A percentile compares a stretch with the other conserved stretches of the same genome.
These are phyloP conservation scores for Shiraia sp. DNA, from an alignment of 2,329 filamentous ascomycete genomes.

Conservation along the genomic window DNA sequence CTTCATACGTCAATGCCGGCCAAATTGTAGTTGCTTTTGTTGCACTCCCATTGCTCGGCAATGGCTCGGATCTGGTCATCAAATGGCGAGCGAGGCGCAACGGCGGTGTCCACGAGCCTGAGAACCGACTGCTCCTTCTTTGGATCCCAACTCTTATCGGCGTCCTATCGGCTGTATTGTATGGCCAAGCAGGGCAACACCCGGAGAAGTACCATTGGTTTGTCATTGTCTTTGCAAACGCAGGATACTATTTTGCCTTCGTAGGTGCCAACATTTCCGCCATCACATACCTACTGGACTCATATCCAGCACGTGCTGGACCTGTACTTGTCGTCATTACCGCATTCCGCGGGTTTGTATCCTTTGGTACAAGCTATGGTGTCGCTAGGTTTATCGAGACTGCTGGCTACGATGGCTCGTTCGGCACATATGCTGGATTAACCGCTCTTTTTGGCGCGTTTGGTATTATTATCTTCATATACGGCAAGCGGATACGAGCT, in stretches of 20 bases:
- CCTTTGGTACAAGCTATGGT: constrained; percentile 50
- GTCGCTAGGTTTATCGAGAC: constrained; percentile 39
- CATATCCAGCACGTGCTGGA: constrained; percentile 49
- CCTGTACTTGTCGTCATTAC: constrained; percentile 53
- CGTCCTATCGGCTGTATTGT: constrained; percentile 21
- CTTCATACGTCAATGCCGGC: constrained; percentile 24
- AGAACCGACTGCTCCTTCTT: constrained; percentile 46
- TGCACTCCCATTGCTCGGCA: constrained; percentile 27
- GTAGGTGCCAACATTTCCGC: constrained; percentile 51
- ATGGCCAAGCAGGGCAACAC: constrained; percentile 31
- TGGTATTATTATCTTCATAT: constrained; percentile 35
- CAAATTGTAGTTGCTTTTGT: constrained; percentile 40
- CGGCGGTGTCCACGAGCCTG: constrained; percentile 43
- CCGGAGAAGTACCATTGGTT: constrained; percentile 45
- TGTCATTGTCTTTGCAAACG: constrained; percentile 32
- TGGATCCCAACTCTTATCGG: constrained; percentile 44
- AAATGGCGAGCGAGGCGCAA: constrained; percentile 40
- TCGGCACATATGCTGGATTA: constrained; percentile 35
- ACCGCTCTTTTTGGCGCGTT: constrained; percentile 34
- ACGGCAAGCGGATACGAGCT: constrained; percentile 36
- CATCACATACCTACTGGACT: constrained; percentile 52
- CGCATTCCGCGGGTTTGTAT: constrained; percentile 52
- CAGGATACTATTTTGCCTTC: constrained; percentile 44
- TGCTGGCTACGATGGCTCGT: constrained; percentile 38
- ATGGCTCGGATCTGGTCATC: constrained; percentile 38